Evolutionary conservation across 2,329 filamentous ascomycete species (phyloP).

Genomic region (Xenoacremonium recifei): DNA sequence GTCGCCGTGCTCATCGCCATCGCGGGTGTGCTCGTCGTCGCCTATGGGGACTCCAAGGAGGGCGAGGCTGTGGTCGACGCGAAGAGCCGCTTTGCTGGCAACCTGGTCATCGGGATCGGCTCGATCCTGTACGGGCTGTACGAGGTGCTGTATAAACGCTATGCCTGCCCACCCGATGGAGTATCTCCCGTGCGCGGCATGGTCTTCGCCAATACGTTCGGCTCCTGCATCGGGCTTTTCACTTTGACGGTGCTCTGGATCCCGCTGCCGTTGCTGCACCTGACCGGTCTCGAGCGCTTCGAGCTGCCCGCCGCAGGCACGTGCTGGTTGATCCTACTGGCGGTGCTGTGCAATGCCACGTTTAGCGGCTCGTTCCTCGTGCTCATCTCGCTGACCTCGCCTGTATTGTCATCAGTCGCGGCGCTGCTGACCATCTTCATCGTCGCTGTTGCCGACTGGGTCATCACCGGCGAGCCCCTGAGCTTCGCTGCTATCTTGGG

Average conservation of each 20-base stretch:
- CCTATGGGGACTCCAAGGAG: slow-evolving; percentile 75
- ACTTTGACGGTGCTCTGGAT: slow-evolving; percentile 89
- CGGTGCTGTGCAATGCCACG: slow-evolving; percentile 81
- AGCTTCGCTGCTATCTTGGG: slow-evolving; percentile 74
- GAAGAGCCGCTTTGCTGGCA: slow-evolving; percentile 73
- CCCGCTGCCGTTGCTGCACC: slow-evolving; percentile 80
- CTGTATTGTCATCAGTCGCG: slow-evolving; percentile 88
- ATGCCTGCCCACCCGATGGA: slow-evolving; percentile 89
- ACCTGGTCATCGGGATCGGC: slow-evolving; percentile 86
- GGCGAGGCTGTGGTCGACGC: slow-evolving; percentile 45
- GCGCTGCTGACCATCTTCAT: slow-evolving; percentile 95
- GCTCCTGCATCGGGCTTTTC: slow-evolving; percentile 81
- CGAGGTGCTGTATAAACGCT: slow-evolving; percentile 93
- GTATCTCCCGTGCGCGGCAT: slow-evolving; percentile 83
- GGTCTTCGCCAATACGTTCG: slow-evolving; percentile 93
- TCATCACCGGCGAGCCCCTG: slow-evolving; percentile 75
- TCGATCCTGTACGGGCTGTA: slow-evolving; percentile 95
- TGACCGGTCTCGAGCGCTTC: slow-evolving; percentile 76
- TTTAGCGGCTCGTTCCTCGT: slow-evolving; percentile 94
- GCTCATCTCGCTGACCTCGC: slow-evolving; percentile 87
- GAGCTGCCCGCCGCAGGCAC: slow-evolving; percentile 76
- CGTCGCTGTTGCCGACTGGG: slow-evolving; percentile 88
- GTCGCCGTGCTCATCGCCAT: slow-evolving; percentile 86
- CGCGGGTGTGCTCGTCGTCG: slow-evolving; percentile 86
- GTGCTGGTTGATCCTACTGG: slow-evolving; percentile 76